Percentiles rank a stretch among this genome's conserved stretches.
phyloP scores from a whole-genome alignment of 768 basidiomycete species.

The Collybiopsis luxurians region DNA sequence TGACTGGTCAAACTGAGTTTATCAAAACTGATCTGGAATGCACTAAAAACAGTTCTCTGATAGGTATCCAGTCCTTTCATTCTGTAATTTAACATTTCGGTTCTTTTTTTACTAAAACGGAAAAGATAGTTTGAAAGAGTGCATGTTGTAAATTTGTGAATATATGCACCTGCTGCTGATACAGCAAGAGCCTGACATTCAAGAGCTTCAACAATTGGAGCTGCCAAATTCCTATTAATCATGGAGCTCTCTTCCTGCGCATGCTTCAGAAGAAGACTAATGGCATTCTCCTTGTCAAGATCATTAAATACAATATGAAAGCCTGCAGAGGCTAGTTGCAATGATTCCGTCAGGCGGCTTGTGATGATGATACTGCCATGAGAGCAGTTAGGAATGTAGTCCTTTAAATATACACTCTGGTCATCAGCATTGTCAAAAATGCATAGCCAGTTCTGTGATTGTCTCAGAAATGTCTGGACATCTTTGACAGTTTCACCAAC shows the following conservation, averaged over 20 bases:
- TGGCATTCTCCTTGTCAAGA: conserved; percentile 7
- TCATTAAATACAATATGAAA: neutral
- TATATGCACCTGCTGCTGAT: conserved; percentile 2
- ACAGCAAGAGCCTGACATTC: neutral
- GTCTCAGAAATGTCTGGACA: conserved; percentile 3
- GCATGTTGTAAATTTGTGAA: neutral
- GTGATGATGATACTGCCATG: conserved; percentile 13
- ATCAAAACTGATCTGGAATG: neutral
- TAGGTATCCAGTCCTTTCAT: neutral
- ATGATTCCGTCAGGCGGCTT: conserved; percentile 8
- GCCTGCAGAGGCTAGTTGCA: neutral
- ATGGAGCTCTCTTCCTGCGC: neutral
- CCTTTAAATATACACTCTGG: neutral
- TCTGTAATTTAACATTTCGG: neutral
- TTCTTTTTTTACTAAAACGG: neutral
- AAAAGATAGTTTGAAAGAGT: neutral
- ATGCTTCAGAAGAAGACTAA: conserved; percentile 2
- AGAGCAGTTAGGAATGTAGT: conserved; percentile 1
- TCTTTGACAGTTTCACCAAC: neutral
- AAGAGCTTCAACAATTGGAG: conserved; percentile 7
- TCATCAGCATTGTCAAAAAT: conserved; percentile 4
- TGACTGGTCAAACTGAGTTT: neutral
- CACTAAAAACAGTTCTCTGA: neutral
- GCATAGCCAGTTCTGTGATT: conserved; percentile 5
- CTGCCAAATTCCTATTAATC: neutral